Base-by-base conservation (phyloP, 805 yeast species). In the Monosporozyma aerobia region DNA sequence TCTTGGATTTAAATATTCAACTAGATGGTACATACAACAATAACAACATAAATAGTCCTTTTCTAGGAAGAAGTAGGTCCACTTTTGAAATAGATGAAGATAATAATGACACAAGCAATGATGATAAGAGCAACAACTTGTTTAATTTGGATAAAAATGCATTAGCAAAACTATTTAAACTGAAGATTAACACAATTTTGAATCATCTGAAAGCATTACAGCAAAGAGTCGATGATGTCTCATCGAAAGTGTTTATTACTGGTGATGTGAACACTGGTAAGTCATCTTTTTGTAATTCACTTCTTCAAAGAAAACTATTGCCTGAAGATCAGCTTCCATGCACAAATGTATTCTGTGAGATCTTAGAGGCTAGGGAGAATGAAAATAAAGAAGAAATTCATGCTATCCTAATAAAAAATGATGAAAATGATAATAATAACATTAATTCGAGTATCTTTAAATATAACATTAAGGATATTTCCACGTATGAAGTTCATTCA, bases 241-340 rank as follows among this genome's bases (percentile, higher is more conserved):
- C 92, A 0, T 90, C 98, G 2, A 92, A 92, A 61, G 97, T 94
- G 1, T 82, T 94, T 56, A 90, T 94, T 40, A 95, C 99, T 2
- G 99, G 99, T 50, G 99, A 94, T 67, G 77, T 94, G 58, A 94
- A 94, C 65, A 86, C 99, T 0, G 99, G 99, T 3, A 94, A 94
- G 64, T 89, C 97, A 1, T 87, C 96, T 1, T 89, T 94, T 61
- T 94, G 99, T 69, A 94, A 94, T 64, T 92, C 97, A 1, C 72
- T 94, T 43, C 71, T 94, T 54, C 76, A 90, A 58, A 77, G 94
- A 50, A 79, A 81, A 49, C 69, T 94, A 2, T 70, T 94, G 48
- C 99, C 99, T 0, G 96, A 87, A 63, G 99, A 94, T 69, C 99
- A 94, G 63, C 96, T 94, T 65, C 99, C 99, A 2, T 90, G 97